These are phyloP conservation scores for Pterocarpus santalinus DNA, from an alignment of 306 rosid species.

Conservation along the genomic window DNA sequence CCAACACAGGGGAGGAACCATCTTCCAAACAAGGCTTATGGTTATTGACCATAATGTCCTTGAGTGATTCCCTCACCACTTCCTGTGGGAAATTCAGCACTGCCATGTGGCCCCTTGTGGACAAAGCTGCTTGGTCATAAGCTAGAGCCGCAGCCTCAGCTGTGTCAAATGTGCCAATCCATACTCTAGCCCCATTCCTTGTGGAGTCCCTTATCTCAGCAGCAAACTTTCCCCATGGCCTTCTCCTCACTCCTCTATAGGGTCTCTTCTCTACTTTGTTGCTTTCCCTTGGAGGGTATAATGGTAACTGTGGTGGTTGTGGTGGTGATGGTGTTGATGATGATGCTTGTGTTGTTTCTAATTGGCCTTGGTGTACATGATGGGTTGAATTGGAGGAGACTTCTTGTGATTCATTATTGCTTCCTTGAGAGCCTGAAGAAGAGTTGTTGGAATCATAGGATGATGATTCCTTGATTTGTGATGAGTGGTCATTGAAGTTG, in stretches of 20 bases:
- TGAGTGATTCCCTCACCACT: slow-evolving; percentile 59
- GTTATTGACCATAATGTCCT: slow-evolving; percentile 35
- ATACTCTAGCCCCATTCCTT: slow-evolving; percentile 79
- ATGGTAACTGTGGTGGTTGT: slow-evolving; percentile 16
- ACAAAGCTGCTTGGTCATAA: slow-evolving; percentile 91
- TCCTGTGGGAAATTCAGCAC: slow-evolving; percentile 80
- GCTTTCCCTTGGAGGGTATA: not conserved
- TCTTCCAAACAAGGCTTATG: slow-evolving; percentile 40
- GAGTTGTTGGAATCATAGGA: slow-evolving; percentile 47
- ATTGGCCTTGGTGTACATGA: too few species aligned
- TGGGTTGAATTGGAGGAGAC: too few species aligned
- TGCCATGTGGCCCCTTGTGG: slow-evolving; percentile 73
- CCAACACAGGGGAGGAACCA: slow-evolving; percentile 76
- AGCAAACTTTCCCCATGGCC: slow-evolving; percentile 98
- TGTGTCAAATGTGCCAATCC: slow-evolving; percentile 95
- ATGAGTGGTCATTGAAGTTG: not conserved
- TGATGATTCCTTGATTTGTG: slow-evolving; percentile 45
- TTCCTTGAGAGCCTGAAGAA: slow-evolving; percentile 29
- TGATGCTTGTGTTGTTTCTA: too few species aligned
- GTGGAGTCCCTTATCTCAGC: slow-evolving; percentile 96
- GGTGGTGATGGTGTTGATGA: not conserved
- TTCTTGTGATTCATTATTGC: slow-evolving; percentile 12
- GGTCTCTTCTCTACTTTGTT: slow-evolving; percentile 40
- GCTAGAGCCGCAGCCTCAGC: slow-evolving; percentile 93
- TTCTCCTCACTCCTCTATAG: slow-evolving; percentile 76